These are phyloP conservation scores for Colletotrichum gigasporum DNA, from an alignment of 2,329 filamentous ascomycete species.

Conservation along the genomic window DNA sequence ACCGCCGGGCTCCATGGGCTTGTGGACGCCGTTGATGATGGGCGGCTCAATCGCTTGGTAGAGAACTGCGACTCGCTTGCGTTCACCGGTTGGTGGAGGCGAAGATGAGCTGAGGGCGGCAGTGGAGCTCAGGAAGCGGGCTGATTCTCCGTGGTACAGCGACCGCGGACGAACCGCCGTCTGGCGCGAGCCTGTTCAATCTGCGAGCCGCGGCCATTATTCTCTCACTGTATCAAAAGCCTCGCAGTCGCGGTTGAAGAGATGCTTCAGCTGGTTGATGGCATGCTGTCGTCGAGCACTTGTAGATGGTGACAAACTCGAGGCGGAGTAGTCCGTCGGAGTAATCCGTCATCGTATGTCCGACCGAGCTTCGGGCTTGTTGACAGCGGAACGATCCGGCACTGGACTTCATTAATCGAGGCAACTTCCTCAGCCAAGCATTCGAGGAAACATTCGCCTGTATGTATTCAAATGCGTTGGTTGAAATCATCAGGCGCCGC, in stretches of 20 bases:
- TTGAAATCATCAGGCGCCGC: background rate
- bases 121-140: background rate
- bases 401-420: too few species aligned
- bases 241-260: too few species aligned
- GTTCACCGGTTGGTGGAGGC: too few species aligned
- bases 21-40: constrained; percentile 54
- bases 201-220: too few species aligned
- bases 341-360: background rate
- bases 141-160: too few species aligned
- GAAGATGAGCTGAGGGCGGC: background rate
- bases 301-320: background rate
- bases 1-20: constrained; percentile 60
- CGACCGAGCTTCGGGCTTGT: background rate
- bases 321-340: constrained; percentile 5
- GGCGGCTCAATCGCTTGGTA: constrained; percentile 58
- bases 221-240: too few species aligned
- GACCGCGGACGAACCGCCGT: too few species aligned
- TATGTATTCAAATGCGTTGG: too few species aligned
- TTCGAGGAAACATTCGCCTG: too few species aligned
- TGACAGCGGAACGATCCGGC: background rate
- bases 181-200: too few species aligned
- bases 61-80: constrained; percentile 49
- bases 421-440: too few species aligned
- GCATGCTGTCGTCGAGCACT: background rate
- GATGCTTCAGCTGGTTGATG: too few species aligned